phyloP scores from a whole-genome alignment of 257 asterid genomes.

The Gardenia jasminoides region DNA sequence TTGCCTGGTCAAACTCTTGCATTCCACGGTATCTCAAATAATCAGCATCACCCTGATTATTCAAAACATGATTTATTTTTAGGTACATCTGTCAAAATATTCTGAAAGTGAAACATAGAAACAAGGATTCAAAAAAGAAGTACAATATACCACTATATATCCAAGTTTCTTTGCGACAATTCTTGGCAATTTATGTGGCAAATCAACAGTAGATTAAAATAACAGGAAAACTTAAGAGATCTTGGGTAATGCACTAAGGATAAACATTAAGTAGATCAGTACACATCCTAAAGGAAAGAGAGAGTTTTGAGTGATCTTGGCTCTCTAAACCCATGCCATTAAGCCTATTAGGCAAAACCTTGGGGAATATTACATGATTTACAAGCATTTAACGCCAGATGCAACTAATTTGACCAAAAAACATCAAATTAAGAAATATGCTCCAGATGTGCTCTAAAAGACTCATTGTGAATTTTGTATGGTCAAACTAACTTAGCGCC shows the following conservation, averaged over 20 bases:
- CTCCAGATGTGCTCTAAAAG: background rate
- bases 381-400: background rate
- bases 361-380: background rate
- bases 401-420: background rate
- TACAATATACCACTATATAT: background rate
- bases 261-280: background rate
- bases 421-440: background rate
- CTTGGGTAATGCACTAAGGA: background rate
- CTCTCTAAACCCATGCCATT: background rate
- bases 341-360: background rate
- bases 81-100: background rate
- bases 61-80: conserved; percentile 25
- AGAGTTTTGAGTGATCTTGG: background rate
- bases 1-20: conserved; percentile 95
- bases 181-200: background rate
- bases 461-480: background rate
- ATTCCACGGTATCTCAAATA: conserved; percentile 74
- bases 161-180: background rate
- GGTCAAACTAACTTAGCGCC: background rate
- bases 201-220: background rate
- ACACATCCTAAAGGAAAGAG: background rate
- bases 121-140: background rate
- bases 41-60: conserved; percentile 77
- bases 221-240: background rate
- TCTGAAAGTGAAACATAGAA: background rate